These are phyloP conservation scores for Ambrosia trifida DNA, from an alignment of 129 eudicot species.

Conservation along the genomic window DNA sequence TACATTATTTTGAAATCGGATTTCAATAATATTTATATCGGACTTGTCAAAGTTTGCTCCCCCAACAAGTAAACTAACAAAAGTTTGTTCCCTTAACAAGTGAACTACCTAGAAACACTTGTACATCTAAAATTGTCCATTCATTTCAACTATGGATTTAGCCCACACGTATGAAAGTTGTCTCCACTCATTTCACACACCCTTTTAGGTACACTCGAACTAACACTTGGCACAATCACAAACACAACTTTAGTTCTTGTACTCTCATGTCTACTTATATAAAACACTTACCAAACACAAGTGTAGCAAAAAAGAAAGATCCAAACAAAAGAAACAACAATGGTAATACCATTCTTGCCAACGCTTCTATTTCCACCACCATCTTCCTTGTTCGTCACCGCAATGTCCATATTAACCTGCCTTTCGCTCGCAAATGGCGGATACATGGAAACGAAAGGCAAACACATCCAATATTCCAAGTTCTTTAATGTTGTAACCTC, in stretches of 20 bases:
- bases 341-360: slow-evolving; percentile 16
- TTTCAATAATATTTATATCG: too few relatives aligned
- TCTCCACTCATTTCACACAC: slow-evolving; percentile 28
- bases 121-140: too few relatives aligned
- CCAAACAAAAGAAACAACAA: slow-evolving; percentile 28
- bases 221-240: slow-evolving; percentile 14
- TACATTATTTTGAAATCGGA: too few relatives aligned
- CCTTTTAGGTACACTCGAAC: slow-evolving; percentile 1
- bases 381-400: slow-evolving; percentile 31
- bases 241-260: background rate
- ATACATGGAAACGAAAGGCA: slow-evolving; percentile 41
- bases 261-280: background rate
- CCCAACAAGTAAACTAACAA: too few relatives aligned
- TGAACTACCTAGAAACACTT: too few relatives aligned
- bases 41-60: too few relatives aligned
- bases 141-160: background rate
- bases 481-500: slow-evolving; percentile 36
- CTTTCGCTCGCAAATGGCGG: slow-evolving; percentile 23
- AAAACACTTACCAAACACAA: slow-evolving; percentile 38
- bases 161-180: slow-evolving; percentile 14
- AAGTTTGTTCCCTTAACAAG: too few relatives aligned
- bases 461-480: slow-evolving; percentile 58
- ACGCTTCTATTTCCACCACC: slow-evolving; percentile 37
- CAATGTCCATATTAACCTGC: slow-evolving; percentile 29
- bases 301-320: slow-evolving; percentile 19